These are phyloP conservation scores for Microbotryum saponariae DNA, from an alignment of 1,284 basidiomycete genomes.

Conservation along the genomic window DNA sequence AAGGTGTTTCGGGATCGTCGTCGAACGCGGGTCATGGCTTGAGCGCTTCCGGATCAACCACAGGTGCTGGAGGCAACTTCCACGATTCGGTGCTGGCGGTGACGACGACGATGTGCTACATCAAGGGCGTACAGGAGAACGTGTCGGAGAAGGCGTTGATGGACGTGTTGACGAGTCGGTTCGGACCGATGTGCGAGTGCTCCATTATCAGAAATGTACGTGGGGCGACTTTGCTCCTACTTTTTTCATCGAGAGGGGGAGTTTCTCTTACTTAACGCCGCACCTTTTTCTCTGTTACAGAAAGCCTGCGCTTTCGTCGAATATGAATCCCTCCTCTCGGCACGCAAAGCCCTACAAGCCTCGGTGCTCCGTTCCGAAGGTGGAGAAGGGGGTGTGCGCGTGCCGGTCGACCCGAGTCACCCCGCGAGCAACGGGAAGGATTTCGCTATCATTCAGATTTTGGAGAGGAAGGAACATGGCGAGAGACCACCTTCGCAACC, in stretches of 20 bases:
- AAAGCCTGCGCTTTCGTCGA: conserved; percentile 95
- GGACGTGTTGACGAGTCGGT: conserved; percentile 56
- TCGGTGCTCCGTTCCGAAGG: conserved; percentile 59
- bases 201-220: conserved; percentile 65
- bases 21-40: no score
- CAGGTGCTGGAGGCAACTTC: not conserved
- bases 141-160: conserved; percentile 58
- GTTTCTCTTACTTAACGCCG: not conserved
- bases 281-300: not conserved
- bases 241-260: not conserved
- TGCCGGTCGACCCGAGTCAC: conserved; percentile 4
- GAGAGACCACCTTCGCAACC: conserved; percentile 11
- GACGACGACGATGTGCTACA: conserved; percentile 68
- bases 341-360: conserved; percentile 71
- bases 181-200: conserved; percentile 78
- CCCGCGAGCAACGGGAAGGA: conserved; percentile 1
- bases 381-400: conserved; percentile 63
- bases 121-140: conserved; percentile 76
- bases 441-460: conserved; percentile 17
- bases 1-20: no score
- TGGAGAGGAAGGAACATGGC: conserved; percentile 23
- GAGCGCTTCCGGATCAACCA: no score
- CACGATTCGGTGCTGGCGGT: conserved; percentile 47
- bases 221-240: not conserved
- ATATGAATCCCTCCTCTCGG: conserved; percentile 68